Conservation (phyloP, 768 basidiomycete species). For the Amanita polypyramis region DNA sequence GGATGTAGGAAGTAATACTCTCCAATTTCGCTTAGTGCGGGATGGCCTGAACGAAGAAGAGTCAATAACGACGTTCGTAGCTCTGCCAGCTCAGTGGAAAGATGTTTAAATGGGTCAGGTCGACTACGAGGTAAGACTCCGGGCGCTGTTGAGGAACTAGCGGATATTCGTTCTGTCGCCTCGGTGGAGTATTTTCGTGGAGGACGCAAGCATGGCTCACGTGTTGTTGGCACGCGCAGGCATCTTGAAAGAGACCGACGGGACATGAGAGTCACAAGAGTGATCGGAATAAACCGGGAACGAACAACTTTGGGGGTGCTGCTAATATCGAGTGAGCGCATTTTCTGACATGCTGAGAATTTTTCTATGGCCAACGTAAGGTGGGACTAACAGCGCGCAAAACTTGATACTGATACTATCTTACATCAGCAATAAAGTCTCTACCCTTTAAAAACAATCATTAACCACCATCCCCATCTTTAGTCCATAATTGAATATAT, state of each 20-base stretch:
- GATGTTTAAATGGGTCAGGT: slow-evolving; percentile 57
- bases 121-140: slow-evolving; percentile 8
- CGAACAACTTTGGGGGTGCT: too few species aligned
- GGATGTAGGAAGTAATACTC: slow-evolving; percentile 89
- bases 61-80: slow-evolving; percentile 60
- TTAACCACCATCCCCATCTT: too few species aligned
- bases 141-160: not conserved
- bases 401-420: too few species aligned
- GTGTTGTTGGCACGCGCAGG: not conserved
- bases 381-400: too few species aligned
- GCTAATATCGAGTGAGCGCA: too few species aligned
- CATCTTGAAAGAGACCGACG: not conserved
- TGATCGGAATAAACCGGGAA: not conserved
- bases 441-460: too few species aligned
- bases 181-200: not conserved
- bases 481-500: too few species aligned
- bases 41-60: slow-evolving; percentile 77
- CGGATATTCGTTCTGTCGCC: not conserved
- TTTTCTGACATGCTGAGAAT: too few species aligned
- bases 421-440: too few species aligned
- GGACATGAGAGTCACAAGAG: not conserved
- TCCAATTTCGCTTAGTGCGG: slow-evolving; percentile 73
- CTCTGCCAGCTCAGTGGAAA: slow-evolving; percentile 56
- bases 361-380: too few species aligned
- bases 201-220: not conserved